Conservation (phyloP, 208 protist species). For the Leptomonas pyrrhocoris region DNA sequence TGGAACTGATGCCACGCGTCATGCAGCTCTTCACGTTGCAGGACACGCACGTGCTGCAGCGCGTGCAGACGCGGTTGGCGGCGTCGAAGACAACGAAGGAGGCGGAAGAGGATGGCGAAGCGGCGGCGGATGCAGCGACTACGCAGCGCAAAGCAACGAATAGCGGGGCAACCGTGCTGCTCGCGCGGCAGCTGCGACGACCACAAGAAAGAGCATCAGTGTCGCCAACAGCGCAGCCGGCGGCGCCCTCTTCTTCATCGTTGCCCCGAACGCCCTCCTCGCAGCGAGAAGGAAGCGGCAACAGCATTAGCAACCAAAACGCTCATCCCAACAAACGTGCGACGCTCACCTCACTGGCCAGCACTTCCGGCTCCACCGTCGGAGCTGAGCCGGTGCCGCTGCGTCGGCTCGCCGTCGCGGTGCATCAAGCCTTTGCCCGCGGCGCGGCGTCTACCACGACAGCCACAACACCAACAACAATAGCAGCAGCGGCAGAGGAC, state of each 20-base stretch:
- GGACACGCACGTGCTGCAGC: conserved; percentile 8
- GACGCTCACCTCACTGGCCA: not conserved
- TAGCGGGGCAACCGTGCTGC: not conserved
- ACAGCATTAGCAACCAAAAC: not conserved
- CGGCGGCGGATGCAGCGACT: not conserved
- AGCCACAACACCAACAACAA: not conserved
- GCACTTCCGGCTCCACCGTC: not conserved
- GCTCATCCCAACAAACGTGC: not conserved
- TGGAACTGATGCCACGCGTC: conserved; percentile 25
- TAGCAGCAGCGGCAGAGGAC: no score
- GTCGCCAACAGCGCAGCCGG: not conserved
- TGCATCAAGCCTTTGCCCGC: not conserved
- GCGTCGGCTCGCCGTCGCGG: not conserved
- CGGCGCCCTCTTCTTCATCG: not conserved
- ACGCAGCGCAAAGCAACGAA: not conserved
- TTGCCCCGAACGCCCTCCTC: not conserved
- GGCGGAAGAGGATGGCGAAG: not conserved
- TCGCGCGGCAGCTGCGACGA: not conserved
- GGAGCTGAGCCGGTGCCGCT: not conserved
- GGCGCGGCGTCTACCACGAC: not conserved
- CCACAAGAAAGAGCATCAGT: not conserved
- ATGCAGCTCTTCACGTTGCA: conserved; percentile 35
- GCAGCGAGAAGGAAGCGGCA: not conserved
- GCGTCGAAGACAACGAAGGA: not conserved
- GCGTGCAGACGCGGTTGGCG: conserved; percentile 4